Conservation (phyloP, 2,329 filamentous ascomycete species). For the Colletotrichum scovillei region DNA sequence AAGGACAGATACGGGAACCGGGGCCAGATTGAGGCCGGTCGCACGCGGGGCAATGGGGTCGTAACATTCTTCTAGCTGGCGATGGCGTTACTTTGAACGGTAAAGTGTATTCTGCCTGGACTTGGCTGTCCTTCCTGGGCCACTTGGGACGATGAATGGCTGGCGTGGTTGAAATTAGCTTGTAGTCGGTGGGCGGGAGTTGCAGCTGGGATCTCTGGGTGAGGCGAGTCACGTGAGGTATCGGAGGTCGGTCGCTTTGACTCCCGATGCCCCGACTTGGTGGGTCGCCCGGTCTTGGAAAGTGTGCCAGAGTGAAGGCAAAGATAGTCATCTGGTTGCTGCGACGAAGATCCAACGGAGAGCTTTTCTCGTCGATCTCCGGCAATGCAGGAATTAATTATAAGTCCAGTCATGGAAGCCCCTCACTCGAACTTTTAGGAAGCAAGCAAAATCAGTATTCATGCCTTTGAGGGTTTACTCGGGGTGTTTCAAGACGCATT, state of each 20-base stretch:
- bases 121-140: not conserved
- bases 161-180: not conserved
- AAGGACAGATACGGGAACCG: not conserved
- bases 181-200: not conserved
- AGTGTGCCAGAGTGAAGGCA: no score
- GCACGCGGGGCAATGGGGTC: not conserved
- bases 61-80: not conserved
- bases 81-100: no score
- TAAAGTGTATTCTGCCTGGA: not conserved
- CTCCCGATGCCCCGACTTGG: not conserved
- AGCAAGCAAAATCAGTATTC: not conserved
- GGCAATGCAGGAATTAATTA: not conserved
- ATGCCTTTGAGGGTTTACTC: constrained; percentile 9
- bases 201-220: not conserved
- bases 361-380: not conserved
- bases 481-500: constrained; percentile 14
- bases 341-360: not conserved
- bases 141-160: not conserved
- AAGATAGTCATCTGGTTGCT: not conserved
- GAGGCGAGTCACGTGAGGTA: not conserved
- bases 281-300: not conserved
- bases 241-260: not conserved
- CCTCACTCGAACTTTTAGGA: not conserved
- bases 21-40: not conserved
- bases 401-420: not conserved